A percentile compares a stretch with the other conserved stretches of the same genome.
phyloP scores from a whole-genome alignment of 2,329 filamentous ascomycete genomes.

The Endoconidiophora laricicola region DNA sequence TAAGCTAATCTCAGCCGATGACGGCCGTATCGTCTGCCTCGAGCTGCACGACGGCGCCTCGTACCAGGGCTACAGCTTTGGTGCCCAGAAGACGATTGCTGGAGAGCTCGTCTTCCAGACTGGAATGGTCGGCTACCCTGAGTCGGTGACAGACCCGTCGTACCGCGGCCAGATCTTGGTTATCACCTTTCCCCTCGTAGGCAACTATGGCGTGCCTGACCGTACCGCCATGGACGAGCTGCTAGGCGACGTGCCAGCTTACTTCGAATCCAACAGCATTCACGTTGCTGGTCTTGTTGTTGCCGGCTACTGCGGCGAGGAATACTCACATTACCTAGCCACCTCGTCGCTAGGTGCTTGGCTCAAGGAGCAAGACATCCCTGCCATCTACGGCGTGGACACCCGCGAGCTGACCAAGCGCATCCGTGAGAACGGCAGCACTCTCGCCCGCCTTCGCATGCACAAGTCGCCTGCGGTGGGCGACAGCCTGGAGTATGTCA shows the following conservation, averaged over 20 bases:
- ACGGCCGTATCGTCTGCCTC: slow-evolving; percentile 58
- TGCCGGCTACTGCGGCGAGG: slow-evolving; percentile 82
- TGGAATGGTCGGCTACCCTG: slow-evolving; percentile 96
- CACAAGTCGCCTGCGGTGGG: slow-evolving; percentile 31
- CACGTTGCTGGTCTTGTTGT: slow-evolving; percentile 86
- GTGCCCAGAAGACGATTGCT: slow-evolving; percentile 81
- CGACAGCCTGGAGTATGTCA: slow-evolving; percentile 9
- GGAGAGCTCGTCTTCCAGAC: slow-evolving; percentile 99
- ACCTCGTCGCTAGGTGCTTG: slow-evolving; percentile 79
- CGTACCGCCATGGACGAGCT: slow-evolving; percentile 72
- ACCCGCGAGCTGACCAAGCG: slow-evolving; percentile 86
- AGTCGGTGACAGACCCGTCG: slow-evolving; percentile 76
- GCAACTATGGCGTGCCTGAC: slow-evolving; percentile 93
- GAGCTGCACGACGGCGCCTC: slow-evolving; percentile 84
- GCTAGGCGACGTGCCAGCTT: slow-evolving; percentile 67
- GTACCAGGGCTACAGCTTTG: slow-evolving; percentile 93
- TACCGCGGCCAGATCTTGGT: slow-evolving; percentile 90
- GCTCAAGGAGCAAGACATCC: slow-evolving; percentile 90
- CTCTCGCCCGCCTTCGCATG: slow-evolving; percentile 79
- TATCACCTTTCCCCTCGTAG: slow-evolving; percentile 86
- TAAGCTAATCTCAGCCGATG: slow-evolving; percentile 33
- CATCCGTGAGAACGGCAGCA: slow-evolving; percentile 85
- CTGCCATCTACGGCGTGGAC: slow-evolving; percentile 89
- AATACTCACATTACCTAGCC: slow-evolving; percentile 89
- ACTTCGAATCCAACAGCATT: slow-evolving; percentile 87